Evolutionary conservation across 2,329 filamentous ascomycete genomes (phyloP), one percentile per base, ranked within the genome.

Genomic region (Hymenoscyphus scutula): DNA sequence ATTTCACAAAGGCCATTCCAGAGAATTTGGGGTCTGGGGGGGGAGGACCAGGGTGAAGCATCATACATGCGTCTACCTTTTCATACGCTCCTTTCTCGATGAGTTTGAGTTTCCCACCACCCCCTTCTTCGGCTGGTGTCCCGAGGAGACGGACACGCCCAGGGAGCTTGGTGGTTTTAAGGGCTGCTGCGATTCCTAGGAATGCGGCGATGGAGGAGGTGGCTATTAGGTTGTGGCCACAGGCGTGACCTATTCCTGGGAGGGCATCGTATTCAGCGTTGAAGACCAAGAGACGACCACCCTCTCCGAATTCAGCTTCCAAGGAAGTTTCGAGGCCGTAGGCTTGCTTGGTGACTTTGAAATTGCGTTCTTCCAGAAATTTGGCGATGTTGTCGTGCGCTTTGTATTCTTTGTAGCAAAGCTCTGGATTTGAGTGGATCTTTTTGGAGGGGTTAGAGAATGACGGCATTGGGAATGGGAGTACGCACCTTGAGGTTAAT

Each of bases 261-360:
- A 79, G 69, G 1, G 80, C 80, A 62, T 83, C 80, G 59, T 82
- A 81, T 68, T 82, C 79, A 41, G 76, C 77, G 64, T 78, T 79
- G 64, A 77, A 75, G 6, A 76, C 70, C 23, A 80, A 70, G 1
- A 79, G 73, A 1, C 76, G 75, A 2, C 79, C 78, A 2, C 82
- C 82, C 15, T 72, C 69, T 13, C 77, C 74, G 41, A 73, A 72
- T 15, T 77, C 73, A 13, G 77, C 79, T 41, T 78, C 77, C 65
- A 86, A 85, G 1, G 81, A 76, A 0, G 83, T 86, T 11, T 78
- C 74, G 0, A 85, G 64, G 2, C 80, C 82, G 67, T 82, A 82
- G 0, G 82, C 79, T 58, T 81, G 77, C 0, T 77, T 77, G 4
- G 74, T 80, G 6, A 84, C 80, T 0, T 69, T 62, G 67, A 80